phyloP scores from a whole-genome alignment of 2,329 filamentous ascomycete genomes.

The Ceratocystis alfenasii region DNA sequence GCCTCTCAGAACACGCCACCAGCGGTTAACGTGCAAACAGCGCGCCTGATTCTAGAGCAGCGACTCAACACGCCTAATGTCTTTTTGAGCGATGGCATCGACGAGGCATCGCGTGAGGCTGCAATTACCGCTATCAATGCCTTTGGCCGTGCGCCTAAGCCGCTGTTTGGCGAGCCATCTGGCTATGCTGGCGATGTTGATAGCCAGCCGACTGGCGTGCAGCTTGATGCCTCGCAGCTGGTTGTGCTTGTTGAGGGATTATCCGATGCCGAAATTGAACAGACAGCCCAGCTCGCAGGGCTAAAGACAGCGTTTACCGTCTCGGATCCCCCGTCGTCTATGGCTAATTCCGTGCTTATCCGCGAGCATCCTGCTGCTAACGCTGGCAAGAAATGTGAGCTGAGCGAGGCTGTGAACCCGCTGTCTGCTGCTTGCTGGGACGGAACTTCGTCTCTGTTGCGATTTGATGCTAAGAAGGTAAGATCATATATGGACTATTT shows the following conservation, averaged over 20 bases:
- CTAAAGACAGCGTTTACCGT: constrained; percentile 38
- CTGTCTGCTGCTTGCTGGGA: constrained; percentile 37
- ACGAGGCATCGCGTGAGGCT: constrained; percentile 18
- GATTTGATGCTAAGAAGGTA: constrained; percentile 37
- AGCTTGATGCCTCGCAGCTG: constrained; percentile 35
- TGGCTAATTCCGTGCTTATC: constrained; percentile 35
- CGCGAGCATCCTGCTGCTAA: constrained; percentile 33
- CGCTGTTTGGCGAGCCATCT: constrained; percentile 14
- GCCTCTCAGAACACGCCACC: constrained; percentile 5
- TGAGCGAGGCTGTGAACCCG: constrained; percentile 34
- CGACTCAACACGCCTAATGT: constrained; percentile 22
- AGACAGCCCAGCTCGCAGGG: constrained; percentile 28
- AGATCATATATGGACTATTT: not conserved
- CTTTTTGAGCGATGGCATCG: constrained; percentile 18
- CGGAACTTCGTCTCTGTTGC: constrained; percentile 33
- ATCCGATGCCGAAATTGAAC: constrained; percentile 35
- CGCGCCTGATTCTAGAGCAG: constrained; percentile 21
- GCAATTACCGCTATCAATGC: constrained; percentile 19
- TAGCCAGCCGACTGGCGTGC: not conserved
- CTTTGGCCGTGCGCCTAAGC: constrained; percentile 20
- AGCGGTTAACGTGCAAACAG: constrained; percentile 15
- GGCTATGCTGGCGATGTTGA: not conserved
- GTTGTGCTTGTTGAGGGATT: constrained; percentile 49
- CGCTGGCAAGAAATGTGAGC: constrained; percentile 32
- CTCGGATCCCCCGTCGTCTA: constrained; percentile 34